Conservation (phyloP, 768 basidiomycete species). For the Auriculariales sp. region DNA sequence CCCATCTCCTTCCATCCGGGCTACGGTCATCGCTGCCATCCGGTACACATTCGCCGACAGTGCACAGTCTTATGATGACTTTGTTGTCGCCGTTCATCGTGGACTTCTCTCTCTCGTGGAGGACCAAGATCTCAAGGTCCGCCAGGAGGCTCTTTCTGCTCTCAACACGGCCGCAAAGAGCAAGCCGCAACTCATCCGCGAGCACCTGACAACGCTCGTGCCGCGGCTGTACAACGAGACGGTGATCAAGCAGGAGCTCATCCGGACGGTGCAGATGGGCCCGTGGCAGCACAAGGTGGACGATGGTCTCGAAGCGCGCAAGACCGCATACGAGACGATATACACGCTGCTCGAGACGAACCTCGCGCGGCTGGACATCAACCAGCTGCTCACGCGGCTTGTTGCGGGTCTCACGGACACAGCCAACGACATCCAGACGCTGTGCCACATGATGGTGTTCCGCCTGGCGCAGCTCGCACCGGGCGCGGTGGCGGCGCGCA, state of each 20-base stretch:
- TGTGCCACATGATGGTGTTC: slow-evolving; percentile 91
- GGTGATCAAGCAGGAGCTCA: slow-evolving; percentile 55
- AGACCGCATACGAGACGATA: slow-evolving; percentile 95
- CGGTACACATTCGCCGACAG: slow-evolving; percentile 84
- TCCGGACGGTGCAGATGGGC: slow-evolving; percentile 90
- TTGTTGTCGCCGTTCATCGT: slow-evolving; percentile 77
- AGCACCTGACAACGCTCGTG: slow-evolving; percentile 61
- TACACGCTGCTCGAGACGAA: slow-evolving; percentile 92
- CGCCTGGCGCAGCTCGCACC: slow-evolving; percentile 79
- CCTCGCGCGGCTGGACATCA: slow-evolving; percentile 72
- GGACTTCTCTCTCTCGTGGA: slow-evolving; percentile 84
- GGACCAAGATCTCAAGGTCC: slow-evolving; percentile 82
- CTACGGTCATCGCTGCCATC: slow-evolving; percentile 85
- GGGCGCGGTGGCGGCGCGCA: slow-evolving; percentile 62
- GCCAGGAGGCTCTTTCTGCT: slow-evolving; percentile 76
- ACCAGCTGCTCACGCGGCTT: slow-evolving; percentile 70
- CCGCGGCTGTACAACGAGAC: slow-evolving; percentile 84
- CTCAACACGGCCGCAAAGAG: slow-evolving; percentile 91
- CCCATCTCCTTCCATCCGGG: slow-evolving; percentile 53
- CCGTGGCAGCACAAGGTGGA: slow-evolving; percentile 96
- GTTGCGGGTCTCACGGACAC: slow-evolving; percentile 75
- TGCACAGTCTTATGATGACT: slow-evolving; percentile 73
- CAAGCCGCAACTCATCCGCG: slow-evolving; percentile 82
- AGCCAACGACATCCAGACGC: slow-evolving; percentile 93
- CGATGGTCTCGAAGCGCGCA: slow-evolving; percentile 89